These are phyloP conservation scores for Echium plantagineum DNA, from an alignment of 257 asterid genomes.

Conservation along the genomic window DNA sequence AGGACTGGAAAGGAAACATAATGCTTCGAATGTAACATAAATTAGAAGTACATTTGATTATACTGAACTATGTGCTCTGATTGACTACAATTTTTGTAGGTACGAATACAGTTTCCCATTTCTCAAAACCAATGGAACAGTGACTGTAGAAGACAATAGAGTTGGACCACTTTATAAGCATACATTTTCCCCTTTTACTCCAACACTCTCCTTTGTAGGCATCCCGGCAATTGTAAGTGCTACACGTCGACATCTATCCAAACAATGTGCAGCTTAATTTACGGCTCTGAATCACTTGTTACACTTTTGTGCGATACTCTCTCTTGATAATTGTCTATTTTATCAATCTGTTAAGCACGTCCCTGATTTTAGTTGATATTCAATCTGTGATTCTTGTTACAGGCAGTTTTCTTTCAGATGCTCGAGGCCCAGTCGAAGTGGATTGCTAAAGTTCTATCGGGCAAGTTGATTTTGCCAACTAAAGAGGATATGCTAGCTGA, in stretches of 20 bases:
- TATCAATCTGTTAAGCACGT: too few species aligned
- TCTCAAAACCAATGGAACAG: slow-evolving; percentile 41
- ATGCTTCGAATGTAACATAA: background rate
- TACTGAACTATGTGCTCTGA: too few species aligned
- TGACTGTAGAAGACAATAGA: slow-evolving; percentile 37
- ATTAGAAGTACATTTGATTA: too few species aligned
- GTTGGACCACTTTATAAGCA: slow-evolving; percentile 60
- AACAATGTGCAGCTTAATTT: background rate
- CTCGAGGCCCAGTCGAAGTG: slow-evolving; percentile 54
- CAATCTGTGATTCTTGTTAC: background rate
- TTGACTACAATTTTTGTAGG: slow-evolving; percentile 15
- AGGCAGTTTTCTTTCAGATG: slow-evolving; percentile 18
- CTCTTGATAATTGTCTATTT: too few species aligned
- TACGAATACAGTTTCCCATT: slow-evolving; percentile 38
- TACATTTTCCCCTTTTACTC: slow-evolving; percentile 56
- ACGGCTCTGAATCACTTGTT: background rate
- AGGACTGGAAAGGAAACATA: background rate
- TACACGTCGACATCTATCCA: background rate
- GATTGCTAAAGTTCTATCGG: slow-evolving; percentile 12
- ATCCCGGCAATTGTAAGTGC: slow-evolving; percentile 25
- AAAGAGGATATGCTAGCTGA: too few species aligned
- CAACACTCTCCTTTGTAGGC: slow-evolving; percentile 49
- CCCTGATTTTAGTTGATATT: background rate
- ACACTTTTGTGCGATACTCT: too few species aligned
- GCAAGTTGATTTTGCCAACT: too few species aligned